Evolutionary conservation across 2,329 filamentous ascomycete genomes (phyloP).

Genomic region (Fonsecaea monophora): DNA sequence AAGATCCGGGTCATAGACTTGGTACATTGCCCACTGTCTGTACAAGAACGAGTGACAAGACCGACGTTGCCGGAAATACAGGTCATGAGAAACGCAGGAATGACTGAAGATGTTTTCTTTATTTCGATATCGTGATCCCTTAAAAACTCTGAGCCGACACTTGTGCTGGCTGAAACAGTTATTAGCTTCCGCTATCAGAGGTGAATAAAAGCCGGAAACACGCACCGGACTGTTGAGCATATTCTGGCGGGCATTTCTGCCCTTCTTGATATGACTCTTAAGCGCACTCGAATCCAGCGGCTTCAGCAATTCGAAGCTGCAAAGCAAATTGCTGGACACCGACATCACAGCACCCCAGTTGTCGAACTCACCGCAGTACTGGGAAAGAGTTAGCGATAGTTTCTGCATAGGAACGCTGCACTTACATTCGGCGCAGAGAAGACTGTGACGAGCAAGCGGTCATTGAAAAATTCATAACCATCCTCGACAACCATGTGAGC

Average conservation of each 20-base stretch:
- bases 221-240: constrained; percentile 96
- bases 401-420: constrained; percentile 36
- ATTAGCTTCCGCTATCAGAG: constrained; percentile 16
- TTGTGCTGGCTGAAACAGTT: constrained; percentile 47
- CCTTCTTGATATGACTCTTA: constrained; percentile 99
- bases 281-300: constrained; percentile 93
- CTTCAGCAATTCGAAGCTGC: constrained; percentile 96
- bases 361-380: constrained; percentile 99
- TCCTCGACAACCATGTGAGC: constrained; percentile 99
- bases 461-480: constrained; percentile 98
- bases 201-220: constrained; percentile 41
- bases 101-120: constrained; percentile 1
- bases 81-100: constrained; percentile 9
- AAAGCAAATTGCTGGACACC: constrained; percentile 88
- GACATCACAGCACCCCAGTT: constrained; percentile 99
- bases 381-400: constrained; percentile 7
- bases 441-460: constrained; percentile 91
- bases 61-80: background rate
- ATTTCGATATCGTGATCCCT: constrained; percentile 14
- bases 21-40: background rate
- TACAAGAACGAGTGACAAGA: background rate
- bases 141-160: constrained; percentile 56
- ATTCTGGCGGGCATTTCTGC: constrained; percentile 88
- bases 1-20: background rate
- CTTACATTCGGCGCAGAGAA: constrained; percentile 97